Evolutionary conservation across 75 land plant species (phyloP).

Genomic region (Pinus tabuliformis): DNA sequence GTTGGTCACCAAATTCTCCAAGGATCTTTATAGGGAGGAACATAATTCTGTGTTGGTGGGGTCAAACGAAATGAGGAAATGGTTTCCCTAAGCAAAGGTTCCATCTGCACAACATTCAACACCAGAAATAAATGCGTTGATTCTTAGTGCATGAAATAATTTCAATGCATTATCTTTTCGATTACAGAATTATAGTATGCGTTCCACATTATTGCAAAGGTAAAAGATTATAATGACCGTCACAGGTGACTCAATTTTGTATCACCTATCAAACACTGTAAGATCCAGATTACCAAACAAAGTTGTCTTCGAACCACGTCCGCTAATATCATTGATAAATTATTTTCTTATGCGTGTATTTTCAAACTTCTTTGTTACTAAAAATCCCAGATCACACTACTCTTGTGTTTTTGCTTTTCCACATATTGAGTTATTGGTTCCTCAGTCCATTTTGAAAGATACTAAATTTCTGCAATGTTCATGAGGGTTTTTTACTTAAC

Average conservation of each 20-base stretch:
- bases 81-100: slow-evolving; percentile 50
- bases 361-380: no score
- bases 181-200: neutral
- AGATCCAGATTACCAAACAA: neutral
- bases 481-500: no score
- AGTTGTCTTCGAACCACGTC: no score
- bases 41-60: slow-evolving; percentile 68
- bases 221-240: no score
- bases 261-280: neutral
- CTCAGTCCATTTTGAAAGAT: no score
- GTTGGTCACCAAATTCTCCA: slow-evolving; percentile 78
- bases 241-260: neutral
- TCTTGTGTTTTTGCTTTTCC: no score
- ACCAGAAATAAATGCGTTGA: slow-evolving; percentile 19
- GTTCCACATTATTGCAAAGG: slow-evolving; percentile 6
- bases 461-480: no score
- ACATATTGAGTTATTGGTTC: no score
- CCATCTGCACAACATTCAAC: slow-evolving; percentile 52
- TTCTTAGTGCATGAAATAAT: slow-evolving; percentile 23
- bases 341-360: no score
- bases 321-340: no score
- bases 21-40: slow-evolving; percentile 94
- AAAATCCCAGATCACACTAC: no score
- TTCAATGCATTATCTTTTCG: neutral
- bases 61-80: slow-evolving; percentile 69